Evolutionary conservation across 2,329 filamentous ascomycete genomes (phyloP).

Genomic region (Rhexocercosporidium sp.): DNA sequence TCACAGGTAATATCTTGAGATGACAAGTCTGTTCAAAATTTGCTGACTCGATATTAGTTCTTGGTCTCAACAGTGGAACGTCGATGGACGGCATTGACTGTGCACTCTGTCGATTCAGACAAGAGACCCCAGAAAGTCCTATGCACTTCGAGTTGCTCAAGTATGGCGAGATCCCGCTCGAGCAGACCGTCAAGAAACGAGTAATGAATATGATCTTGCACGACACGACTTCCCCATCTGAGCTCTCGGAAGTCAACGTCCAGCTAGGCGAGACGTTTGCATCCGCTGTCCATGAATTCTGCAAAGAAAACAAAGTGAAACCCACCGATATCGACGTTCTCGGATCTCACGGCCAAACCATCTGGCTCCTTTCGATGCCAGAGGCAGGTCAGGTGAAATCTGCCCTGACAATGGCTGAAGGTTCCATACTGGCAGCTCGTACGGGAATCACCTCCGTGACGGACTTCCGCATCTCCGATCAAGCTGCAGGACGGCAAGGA

Average conservation of each 20-base stretch:
- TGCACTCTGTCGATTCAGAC: constrained; percentile 60
- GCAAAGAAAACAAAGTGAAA: constrained; percentile 48
- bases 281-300: constrained; percentile 56
- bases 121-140: constrained; percentile 54
- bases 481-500: constrained; percentile 59
- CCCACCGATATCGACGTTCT: constrained; percentile 56
- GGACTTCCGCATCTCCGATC: constrained; percentile 62
- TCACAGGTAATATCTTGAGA: neutral
- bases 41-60: neutral
- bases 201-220: constrained; percentile 62
- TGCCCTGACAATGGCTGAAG: constrained; percentile 62
- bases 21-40: too few species aligned
- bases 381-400: constrained; percentile 51
- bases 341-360: constrained; percentile 64
- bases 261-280: constrained; percentile 62
- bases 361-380: constrained; percentile 61
- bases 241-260: constrained; percentile 61
- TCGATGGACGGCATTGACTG: constrained; percentile 59
- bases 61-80: constrained; percentile 9
- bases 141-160: constrained; percentile 63
- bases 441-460: constrained; percentile 64
- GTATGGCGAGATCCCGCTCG: constrained; percentile 61
- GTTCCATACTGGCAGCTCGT: constrained; percentile 56
- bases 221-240: constrained; percentile 57
- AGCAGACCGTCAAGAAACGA: constrained; percentile 57